These are phyloP conservation scores for Phlyctochytrium arcticum DNA, from an alignment of 192 early-diverging fungal species.

Conservation along the genomic window DNA sequence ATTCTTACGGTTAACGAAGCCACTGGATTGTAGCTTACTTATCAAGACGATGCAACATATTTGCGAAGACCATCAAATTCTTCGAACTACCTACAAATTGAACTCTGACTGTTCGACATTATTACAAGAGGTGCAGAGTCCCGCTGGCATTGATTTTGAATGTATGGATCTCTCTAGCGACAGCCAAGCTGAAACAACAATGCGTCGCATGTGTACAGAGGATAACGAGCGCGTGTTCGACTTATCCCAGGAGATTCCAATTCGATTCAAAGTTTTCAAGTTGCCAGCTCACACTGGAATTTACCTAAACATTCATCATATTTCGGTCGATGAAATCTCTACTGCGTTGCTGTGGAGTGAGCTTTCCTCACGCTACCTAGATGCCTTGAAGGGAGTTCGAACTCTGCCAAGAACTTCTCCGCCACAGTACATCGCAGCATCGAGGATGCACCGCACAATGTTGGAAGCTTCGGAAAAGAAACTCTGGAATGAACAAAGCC, in stretches of 20 bases:
- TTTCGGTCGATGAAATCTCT: constrained; percentile 5
- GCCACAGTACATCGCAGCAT: no score
- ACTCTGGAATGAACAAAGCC: neutral
- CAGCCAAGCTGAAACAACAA: neutral
- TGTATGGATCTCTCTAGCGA: neutral
- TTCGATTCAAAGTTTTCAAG: constrained; percentile 8
- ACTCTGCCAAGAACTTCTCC: no score
- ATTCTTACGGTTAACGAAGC: neutral
- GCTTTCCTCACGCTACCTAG: no score
- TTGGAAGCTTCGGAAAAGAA: neutral
- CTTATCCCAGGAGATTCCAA: neutral
- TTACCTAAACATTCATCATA: constrained; percentile 19
- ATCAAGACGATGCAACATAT: neutral
- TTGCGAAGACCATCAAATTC: neutral
- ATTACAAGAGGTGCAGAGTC: neutral
- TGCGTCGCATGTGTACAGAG: neutral
- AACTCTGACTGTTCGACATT: neutral
- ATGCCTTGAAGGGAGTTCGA: no score
- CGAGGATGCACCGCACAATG: no score
- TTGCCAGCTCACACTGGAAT: neutral
- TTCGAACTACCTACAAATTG: constrained; percentile 10
- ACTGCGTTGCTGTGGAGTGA: neutral
- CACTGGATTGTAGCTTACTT: neutral
- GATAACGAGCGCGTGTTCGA: constrained; percentile 1
- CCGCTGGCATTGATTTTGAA: neutral